Percentiles rank a stretch among this genome's conserved stretches.
Conservation (phyloP, 2,329 filamentous ascomycete species). For the Trichoderma harzianum region DNA sequence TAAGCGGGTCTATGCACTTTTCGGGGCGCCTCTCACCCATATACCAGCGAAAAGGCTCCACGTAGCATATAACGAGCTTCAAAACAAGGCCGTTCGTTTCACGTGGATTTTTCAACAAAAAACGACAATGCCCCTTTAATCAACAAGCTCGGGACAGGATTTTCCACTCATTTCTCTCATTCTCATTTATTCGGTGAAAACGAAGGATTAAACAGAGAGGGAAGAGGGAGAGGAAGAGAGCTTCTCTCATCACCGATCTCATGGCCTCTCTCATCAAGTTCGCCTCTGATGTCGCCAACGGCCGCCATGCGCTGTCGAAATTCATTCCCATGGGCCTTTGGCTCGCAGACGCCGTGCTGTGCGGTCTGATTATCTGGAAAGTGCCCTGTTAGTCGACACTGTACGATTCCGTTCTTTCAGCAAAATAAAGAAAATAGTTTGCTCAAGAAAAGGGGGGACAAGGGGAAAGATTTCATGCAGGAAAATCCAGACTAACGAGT, state of each 20-base stretch:
- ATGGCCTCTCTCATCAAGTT: slow-evolving; percentile 34
- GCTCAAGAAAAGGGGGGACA: not conserved
- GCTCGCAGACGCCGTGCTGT: slow-evolving; percentile 67
- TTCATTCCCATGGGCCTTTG: slow-evolving; percentile 60
- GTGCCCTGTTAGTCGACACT: slow-evolving; percentile 66
- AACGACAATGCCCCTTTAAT: not conserved
- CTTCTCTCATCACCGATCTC: not conserved
- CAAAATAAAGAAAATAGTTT: too few species aligned
- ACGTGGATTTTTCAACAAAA: not conserved
- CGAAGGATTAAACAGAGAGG: not conserved
- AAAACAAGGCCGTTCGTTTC: not conserved
- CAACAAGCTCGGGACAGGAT: not conserved
- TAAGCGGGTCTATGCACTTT: slow-evolving; percentile 7
- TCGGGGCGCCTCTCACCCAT: not conserved
- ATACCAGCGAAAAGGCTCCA: not conserved
- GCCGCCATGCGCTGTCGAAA: slow-evolving; percentile 48
- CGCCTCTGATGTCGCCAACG: slow-evolving; percentile 44
- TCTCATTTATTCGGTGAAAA: not conserved
- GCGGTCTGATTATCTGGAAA: slow-evolving; percentile 71
- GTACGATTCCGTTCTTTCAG: not conserved
- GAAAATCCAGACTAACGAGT: not conserved
- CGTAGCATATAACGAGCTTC: not conserved
- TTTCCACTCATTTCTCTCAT: not conserved
- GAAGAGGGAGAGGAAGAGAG: not conserved
- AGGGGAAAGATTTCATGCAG: not conserved